Base-by-base conservation (phyloP, 306 rosid genomes). In the Fagus sylvatica region DNA sequence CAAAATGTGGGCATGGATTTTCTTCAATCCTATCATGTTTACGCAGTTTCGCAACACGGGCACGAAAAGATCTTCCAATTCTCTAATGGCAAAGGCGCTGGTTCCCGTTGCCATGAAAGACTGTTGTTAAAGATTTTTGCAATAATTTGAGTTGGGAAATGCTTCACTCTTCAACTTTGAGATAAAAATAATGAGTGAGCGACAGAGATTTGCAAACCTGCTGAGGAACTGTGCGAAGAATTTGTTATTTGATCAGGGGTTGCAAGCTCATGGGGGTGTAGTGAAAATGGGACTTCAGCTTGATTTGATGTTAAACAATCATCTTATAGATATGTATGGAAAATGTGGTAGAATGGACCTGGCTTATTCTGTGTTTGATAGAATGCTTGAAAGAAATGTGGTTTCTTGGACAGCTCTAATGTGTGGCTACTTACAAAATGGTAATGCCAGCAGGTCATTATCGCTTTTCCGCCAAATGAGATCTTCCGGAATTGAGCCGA, bases 311-410 rank as follows among this genome's bases (percentile, higher is more conserved):
- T 43, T 85, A 49, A 89, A 74, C 83, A 91, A 88, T 70, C 83
- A 85, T 75, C 91, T 88, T 33, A 78, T 91, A 10, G 80, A 80
- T 75, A 76, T 87, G 93, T 88, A 87, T 19, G 71, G 93, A 3
- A 89, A 91, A 79, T 91, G 93, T 75, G 79, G 90, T 39, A 62
- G 60, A n/a, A 15, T 78, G 56, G 73, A 65, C 1, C 30, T 74
- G 4, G 91, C 91, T 34, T 61, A 66, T 73, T 12, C 2, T 10
- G 74, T 88, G 86, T 87, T 87, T 53, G 96, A 84, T 78, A 42
- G 46, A 88, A 90, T 88, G 96, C 80, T 87, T 8, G 83, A 87
- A 16, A 85, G 88, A 82, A 81, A 81, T 60, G 86, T 81, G 22
- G 88, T 85, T 33, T 85, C 84, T 15, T 81, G 85, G 88, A 85